Percentiles rank a stretch among this genome's conserved stretches.
Evolutionary conservation across 768 basidiomycete species (phyloP).

Genomic region (Porphyrellus cyaneotinctus): DNA sequence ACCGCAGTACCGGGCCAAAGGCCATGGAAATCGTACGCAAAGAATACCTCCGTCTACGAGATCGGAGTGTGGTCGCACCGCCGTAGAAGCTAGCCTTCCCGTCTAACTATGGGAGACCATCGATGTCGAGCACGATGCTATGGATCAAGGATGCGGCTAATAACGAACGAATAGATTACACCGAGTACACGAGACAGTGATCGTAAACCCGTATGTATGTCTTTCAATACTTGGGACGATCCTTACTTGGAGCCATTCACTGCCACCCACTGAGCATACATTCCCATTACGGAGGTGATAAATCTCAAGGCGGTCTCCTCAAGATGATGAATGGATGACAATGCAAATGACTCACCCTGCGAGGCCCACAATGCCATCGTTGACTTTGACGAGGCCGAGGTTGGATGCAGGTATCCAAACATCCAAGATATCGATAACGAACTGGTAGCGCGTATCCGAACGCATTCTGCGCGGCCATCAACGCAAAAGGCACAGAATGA

Average conservation of each 20-base stretch:
- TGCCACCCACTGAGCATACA: conserved; percentile 60
- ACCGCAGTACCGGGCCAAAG: conserved; percentile 62
- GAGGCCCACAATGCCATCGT: conserved; percentile 82
- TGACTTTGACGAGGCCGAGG: conserved; percentile 68
- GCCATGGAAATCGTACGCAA: conserved; percentile 67
- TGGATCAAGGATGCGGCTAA: background rate
- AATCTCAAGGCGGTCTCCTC: conserved; percentile 40
- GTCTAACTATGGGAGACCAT: too few species aligned
- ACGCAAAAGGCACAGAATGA: background rate
- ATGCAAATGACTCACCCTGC: conserved; percentile 59
- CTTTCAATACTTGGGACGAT: background rate
- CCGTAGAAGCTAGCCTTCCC: background rate
- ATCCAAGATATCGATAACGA: conserved; percentile 82
- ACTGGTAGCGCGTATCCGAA: conserved; percentile 66
- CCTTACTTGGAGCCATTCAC: conserved; percentile 43
- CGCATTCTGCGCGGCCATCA: conserved; percentile 46
- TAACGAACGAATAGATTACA: conserved; percentile 7
- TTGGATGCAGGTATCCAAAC: conserved; percentile 86
- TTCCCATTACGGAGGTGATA: conserved; percentile 67
- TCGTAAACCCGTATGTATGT: background rate
- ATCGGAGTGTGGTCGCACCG: conserved; percentile 20
- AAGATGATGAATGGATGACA: background rate
- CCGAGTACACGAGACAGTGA: conserved; percentile 1
- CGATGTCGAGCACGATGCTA: background rate
- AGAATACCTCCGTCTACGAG: conserved; percentile 69